Conservation (phyloP, 805 yeast species). For the Saccharomycopsis selenospora region DNA sequence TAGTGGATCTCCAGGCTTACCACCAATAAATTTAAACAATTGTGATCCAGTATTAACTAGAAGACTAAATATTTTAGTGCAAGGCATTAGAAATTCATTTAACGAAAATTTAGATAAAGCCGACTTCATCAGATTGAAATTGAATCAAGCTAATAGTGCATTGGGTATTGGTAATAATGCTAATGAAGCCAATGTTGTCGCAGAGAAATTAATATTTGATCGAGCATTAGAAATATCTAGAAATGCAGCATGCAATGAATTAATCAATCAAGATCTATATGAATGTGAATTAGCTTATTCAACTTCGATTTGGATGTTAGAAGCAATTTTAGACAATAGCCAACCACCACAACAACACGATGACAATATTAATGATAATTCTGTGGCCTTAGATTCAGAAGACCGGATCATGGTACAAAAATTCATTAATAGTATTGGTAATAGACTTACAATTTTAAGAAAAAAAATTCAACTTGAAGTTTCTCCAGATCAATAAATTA, state of each 20-base stretch:
- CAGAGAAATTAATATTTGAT: constrained; percentile 85
- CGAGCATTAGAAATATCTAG: constrained; percentile 90
- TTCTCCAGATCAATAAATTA: too few relatives aligned
- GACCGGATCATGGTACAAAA: constrained; percentile 72
- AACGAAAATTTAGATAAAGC: constrained; percentile 88
- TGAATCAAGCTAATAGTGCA: constrained; percentile 39
- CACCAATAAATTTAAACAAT: constrained; percentile 16
- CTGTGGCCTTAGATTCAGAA: constrained; percentile 52
- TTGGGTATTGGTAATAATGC: constrained; percentile 21
- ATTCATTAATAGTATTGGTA: constrained; percentile 77
- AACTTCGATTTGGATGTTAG: constrained; percentile 93
- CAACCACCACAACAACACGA: constrained; percentile 6
- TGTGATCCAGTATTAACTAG: constrained; percentile 13
- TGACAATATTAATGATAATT: constrained; percentile 24
- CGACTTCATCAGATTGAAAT: constrained; percentile 58
- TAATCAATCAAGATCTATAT: constrained; percentile 60
- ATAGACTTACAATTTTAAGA: constrained; percentile 64
- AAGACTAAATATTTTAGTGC: constrained; percentile 47
- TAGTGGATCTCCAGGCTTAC: constrained; percentile 25
- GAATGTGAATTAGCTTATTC: constrained; percentile 87
- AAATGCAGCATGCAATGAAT: constrained; percentile 83
- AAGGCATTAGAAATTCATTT: constrained; percentile 85
- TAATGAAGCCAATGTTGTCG: constrained; percentile 35
- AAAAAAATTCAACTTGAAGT: constrained; percentile 44
- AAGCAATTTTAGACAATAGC: constrained; percentile 61